Conservation (phyloP, 495 filamentous ascomycete species). For the Aspergillus kassunensis region DNA sequence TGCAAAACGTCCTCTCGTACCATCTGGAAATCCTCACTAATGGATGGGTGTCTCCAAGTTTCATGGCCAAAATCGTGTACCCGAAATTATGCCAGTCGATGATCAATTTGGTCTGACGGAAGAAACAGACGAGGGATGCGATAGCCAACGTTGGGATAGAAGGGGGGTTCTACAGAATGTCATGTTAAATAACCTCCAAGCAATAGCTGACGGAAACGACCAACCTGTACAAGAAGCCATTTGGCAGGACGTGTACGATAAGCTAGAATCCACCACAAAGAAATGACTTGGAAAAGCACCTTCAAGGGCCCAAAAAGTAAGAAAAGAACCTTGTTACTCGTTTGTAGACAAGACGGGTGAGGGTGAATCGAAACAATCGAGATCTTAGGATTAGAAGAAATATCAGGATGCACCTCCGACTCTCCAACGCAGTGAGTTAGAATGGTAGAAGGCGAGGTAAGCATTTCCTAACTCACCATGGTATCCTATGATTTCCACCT, state of each 20-base stretch:
- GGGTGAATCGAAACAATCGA: constrained; percentile 61
- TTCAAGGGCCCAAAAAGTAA: constrained; percentile 78
- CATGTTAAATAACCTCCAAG: background rate
- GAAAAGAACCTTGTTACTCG: constrained; percentile 72
- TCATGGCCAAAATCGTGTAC: constrained; percentile 83
- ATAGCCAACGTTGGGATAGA: constrained; percentile 86
- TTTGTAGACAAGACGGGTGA: constrained; percentile 59
- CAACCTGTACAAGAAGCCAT: constrained; percentile 78
- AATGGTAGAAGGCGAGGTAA: background rate
- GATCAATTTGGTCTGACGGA: constrained; percentile 76
- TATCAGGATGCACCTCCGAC: constrained; percentile 70
- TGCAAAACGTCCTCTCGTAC: constrained; percentile 71
- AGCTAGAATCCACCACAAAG: constrained; percentile 63
- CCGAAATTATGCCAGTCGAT: constrained; percentile 99
- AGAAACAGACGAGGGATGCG: constrained; percentile 63
- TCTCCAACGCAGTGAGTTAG: constrained; percentile 43
- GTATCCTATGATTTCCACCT: constrained; percentile 86
- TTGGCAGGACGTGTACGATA: constrained; percentile 67
- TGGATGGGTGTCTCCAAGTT: constrained; percentile 60
- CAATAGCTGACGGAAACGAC: constrained; percentile 1
- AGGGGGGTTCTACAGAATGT: constrained; percentile 70
- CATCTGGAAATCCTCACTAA: constrained; percentile 68
- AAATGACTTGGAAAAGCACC: constrained; percentile 73
- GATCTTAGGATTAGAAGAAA: constrained; percentile 60
- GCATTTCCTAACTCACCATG: constrained; percentile 49